A percentile compares a stretch with the other conserved stretches of the same genome.
Conservation (phyloP, 164 flowering plant genomes). For the Nymphaea colorata region DNA sequence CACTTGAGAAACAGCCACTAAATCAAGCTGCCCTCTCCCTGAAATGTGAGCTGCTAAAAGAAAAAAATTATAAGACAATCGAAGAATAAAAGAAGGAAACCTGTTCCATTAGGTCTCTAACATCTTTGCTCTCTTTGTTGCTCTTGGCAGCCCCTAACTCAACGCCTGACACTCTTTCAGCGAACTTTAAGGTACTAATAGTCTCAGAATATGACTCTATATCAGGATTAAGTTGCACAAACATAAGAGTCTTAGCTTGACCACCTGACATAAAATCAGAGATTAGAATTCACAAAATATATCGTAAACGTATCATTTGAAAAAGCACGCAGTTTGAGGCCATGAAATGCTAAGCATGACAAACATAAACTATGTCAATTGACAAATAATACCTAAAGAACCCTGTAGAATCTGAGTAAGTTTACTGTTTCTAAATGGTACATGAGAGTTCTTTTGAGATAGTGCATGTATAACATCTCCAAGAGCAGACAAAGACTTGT, state of each 20-base stretch:
- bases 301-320: not conserved
- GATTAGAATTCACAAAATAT: not conserved
- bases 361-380: not conserved
- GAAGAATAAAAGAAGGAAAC: constrained; percentile 17
- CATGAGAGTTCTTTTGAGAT: constrained; percentile 76
- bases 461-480: constrained; percentile 94
- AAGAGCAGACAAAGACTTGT: constrained; percentile 90
- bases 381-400: constrained; percentile 57
- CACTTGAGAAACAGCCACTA: too few relatives aligned
- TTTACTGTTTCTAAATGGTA: constrained; percentile 95
- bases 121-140: constrained; percentile 82
- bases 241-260: constrained; percentile 96
- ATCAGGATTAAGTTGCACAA: constrained; percentile 95
- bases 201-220: constrained; percentile 57
- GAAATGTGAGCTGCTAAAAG: too few relatives aligned
- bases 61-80: too few relatives aligned
- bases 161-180: constrained; percentile 94
- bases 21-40: too few relatives aligned
- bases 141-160: constrained; percentile 93
- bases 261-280: constrained; percentile 50
- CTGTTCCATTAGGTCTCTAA: constrained; percentile 85
- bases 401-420: constrained; percentile 93
- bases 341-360: not conserved
- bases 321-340: not conserved
- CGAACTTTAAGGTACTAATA: constrained; percentile 84